Percentiles rank a stretch among this genome's conserved stretches.
These are phyloP conservation scores for Cardamine resedifolia DNA, from an alignment of 345 rosid species.

Conservation along the genomic window DNA sequence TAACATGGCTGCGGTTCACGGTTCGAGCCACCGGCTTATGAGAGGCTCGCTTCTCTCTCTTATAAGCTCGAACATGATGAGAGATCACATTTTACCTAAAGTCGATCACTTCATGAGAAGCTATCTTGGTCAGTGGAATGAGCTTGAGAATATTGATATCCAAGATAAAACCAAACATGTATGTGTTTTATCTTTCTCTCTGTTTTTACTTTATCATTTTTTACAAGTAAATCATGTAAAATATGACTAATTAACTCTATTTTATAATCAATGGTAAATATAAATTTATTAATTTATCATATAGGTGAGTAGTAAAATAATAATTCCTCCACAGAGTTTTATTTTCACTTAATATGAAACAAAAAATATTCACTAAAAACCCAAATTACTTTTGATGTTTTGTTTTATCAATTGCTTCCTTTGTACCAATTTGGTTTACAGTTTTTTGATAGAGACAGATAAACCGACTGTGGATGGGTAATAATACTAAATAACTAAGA, in stretches of 20 bases:
- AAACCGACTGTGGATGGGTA: slow-evolving; percentile 1
- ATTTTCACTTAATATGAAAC: neutral
- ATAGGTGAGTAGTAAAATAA: neutral
- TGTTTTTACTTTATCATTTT: neutral
- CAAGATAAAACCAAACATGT: slow-evolving; percentile 79
- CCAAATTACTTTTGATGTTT: neutral
- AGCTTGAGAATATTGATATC: slow-evolving; percentile 51
- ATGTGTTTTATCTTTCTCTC: neutral
- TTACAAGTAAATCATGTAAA: too few relatives aligned
- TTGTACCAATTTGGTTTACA: neutral
- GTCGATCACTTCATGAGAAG: slow-evolving; percentile 60
- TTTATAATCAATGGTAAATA: neutral
- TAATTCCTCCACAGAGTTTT: neutral
- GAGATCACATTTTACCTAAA: slow-evolving; percentile 56
- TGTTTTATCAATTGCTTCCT: neutral
- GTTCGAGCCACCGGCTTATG: slow-evolving; percentile 64
- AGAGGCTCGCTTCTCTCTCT: slow-evolving; percentile 71
- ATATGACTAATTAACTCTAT: too few relatives aligned
- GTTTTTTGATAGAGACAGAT: neutral
- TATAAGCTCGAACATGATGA: slow-evolving; percentile 58
- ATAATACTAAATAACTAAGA: neutral
- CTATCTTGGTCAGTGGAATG: slow-evolving; percentile 58
- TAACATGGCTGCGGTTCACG: slow-evolving; percentile 84
- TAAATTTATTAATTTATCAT: neutral
- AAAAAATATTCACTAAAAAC: neutral